A percentile compares a stretch with the other conserved stretches of the same genome.
These are phyloP conservation scores for Arthrocladium fulminans DNA, from an alignment of 2,329 filamentous ascomycete species.

Conservation along the genomic window DNA sequence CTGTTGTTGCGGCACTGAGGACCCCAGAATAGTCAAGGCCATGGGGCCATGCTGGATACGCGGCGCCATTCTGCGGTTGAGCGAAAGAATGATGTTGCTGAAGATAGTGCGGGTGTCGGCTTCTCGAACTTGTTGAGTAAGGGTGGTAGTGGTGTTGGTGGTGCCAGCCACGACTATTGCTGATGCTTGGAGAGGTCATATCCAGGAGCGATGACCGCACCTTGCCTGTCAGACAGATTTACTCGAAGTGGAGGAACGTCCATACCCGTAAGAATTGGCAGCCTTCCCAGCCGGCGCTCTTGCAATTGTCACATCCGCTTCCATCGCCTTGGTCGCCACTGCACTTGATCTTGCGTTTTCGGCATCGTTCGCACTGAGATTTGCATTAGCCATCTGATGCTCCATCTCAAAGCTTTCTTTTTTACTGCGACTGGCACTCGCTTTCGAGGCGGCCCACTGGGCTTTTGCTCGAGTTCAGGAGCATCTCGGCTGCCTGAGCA, in stretches of 20 bases:
- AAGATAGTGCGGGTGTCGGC: not conserved
- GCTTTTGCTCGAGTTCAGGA: conserved; percentile 21
- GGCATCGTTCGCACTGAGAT: conserved; percentile 71
- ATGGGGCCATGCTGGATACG: conserved; percentile 5
- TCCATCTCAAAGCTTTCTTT: not conserved
- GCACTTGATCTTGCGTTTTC: conserved; percentile 90
- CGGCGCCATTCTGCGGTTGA: not conserved
- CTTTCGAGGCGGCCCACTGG: conserved; percentile 20
- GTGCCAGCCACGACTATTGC: conserved; percentile 7
- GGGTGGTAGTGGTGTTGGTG: conserved; percentile 4
- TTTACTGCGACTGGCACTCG: conserved; percentile 27
- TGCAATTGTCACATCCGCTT: conserved; percentile 75
- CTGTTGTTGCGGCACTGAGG: not conserved
- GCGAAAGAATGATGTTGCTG: not conserved
- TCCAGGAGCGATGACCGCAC: conserved; percentile 6
- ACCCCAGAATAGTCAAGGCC: conserved; percentile 5
- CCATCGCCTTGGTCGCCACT: conserved; percentile 73
- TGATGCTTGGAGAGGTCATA: conserved; percentile 1
- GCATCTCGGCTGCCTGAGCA: conserved; percentile 18
- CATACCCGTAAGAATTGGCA: conserved; percentile 74
- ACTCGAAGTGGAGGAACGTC: not conserved
- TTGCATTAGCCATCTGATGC: not conserved
- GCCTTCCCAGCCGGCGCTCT: conserved; percentile 51
- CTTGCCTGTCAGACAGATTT: not conserved
- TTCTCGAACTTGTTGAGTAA: not conserved